These are phyloP conservation scores for Lachancea nothofagi DNA, from an alignment of 805 yeast genomes.

Conservation along the genomic window DNA sequence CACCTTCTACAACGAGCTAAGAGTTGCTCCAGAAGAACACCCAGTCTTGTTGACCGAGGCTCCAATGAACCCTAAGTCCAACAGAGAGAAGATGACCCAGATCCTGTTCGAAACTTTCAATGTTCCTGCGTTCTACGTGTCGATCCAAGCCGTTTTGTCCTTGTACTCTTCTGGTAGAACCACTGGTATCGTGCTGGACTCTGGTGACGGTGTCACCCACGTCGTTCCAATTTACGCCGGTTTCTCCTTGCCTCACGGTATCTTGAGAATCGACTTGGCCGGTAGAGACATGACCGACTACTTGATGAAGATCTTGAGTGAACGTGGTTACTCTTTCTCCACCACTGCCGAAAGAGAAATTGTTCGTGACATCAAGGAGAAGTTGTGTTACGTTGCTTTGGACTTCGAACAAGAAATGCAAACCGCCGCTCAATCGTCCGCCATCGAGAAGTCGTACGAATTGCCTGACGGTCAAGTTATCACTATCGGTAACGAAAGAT, in stretches of 20 bases:
- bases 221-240: conserved; percentile 99
- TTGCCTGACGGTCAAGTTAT: conserved; percentile 99
- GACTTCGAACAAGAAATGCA: conserved; percentile 99
- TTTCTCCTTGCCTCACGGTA: conserved; percentile 98
- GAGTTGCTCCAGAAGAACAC: conserved; percentile 99
- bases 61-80: conserved; percentile 98
- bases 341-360: conserved; percentile 99
- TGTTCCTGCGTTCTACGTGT: conserved; percentile 98
- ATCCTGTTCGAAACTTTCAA: conserved; percentile 98
- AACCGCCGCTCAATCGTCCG: conserved; percentile 96
- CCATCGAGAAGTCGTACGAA: conserved; percentile 98
- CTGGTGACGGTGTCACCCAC: conserved; percentile 99
- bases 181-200: conserved; percentile 98
- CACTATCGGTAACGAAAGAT: conserved; percentile 99
- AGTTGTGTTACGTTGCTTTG: conserved; percentile 97
- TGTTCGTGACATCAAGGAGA: conserved; percentile 85
- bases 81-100: conserved; percentile 99
- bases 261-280: conserved; percentile 96
- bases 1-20: conserved; percentile 99
- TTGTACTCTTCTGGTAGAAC: conserved; percentile 99
- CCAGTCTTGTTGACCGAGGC: conserved; percentile 99
- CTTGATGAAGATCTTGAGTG: conserved; percentile 96
- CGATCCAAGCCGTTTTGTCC: conserved; percentile 97
- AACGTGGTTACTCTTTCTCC: conserved; percentile 98
- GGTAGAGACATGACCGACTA: conserved; percentile 99